Evolutionary conservation across 2,329 filamentous ascomycete genomes (phyloP).

Genomic region (Diaporthe sp.): DNA sequence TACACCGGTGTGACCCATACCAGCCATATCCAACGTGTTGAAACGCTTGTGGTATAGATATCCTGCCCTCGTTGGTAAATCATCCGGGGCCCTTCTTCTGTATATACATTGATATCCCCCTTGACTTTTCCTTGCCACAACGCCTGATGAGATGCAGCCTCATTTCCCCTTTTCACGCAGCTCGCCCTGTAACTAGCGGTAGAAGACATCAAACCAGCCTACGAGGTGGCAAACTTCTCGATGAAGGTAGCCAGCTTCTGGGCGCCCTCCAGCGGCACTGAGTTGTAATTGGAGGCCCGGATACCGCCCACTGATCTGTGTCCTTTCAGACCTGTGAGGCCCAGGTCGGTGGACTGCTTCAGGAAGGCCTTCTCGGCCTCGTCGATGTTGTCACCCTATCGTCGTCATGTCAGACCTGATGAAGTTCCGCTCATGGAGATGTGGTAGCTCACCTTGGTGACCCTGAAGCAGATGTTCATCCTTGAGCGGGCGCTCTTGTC

Average conservation of each 20-base stretch:
- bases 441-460: slow-evolving; percentile 62
- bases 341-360: slow-evolving; percentile 75
- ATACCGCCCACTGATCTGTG: slow-evolving; percentile 91
- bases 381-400: slow-evolving; percentile 68
- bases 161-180: background rate
- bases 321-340: slow-evolving; percentile 87
- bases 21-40: slow-evolving; percentile 17
- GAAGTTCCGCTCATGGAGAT: background rate
- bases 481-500: slow-evolving; percentile 82
- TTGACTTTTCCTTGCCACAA: slow-evolving; percentile 3
- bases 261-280: slow-evolving; percentile 77
- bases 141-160: slow-evolving; percentile 16
- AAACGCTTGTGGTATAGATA: slow-evolving; percentile 10
- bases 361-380: slow-evolving; percentile 86
- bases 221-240: slow-evolving; percentile 60
- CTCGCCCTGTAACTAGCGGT: background rate
- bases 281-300: slow-evolving; percentile 90
- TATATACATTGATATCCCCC: slow-evolving; percentile 13
- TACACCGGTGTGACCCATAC: background rate
- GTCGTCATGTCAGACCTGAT: slow-evolving; percentile 27
- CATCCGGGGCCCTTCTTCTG: background rate
- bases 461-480: slow-evolving; percentile 96
- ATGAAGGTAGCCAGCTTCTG: slow-evolving; percentile 78
- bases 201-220: background rate
- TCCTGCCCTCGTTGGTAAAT: background rate